Percentiles rank a stretch among this genome's conserved stretches.
These are phyloP conservation scores for Suillus tomentosus DNA, from an alignment of 768 basidiomycete species.

Conservation along the genomic window DNA sequence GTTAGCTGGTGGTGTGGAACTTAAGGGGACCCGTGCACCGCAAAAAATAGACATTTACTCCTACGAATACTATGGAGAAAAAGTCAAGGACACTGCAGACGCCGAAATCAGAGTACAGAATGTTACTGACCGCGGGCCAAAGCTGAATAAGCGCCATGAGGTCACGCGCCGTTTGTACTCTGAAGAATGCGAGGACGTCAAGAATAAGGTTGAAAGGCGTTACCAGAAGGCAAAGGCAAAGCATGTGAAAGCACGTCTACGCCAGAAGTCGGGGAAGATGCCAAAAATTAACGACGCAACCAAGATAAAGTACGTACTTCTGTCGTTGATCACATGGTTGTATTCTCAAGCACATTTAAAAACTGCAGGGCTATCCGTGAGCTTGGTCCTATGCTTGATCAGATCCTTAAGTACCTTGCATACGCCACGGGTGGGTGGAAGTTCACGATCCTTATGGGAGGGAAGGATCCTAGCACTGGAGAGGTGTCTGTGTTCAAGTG, in stretches of 20 bases:
- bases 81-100: neutral
- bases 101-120: neutral
- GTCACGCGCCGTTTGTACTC: neutral
- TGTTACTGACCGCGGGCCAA: neutral
- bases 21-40: neutral
- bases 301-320: neutral
- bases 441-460: neutral
- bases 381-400: neutral
- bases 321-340: too few species aligned
- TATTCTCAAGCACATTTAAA: too few species aligned
- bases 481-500: neutral
- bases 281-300: neutral
- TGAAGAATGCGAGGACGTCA: neutral
- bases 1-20: conserved; percentile 1
- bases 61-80: neutral
- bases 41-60: neutral
- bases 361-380: neutral
- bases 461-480: neutral
- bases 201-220: neutral
- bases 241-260: neutral
- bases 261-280: neutral
- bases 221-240: neutral
- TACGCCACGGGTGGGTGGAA: neutral
- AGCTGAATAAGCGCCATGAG: neutral
- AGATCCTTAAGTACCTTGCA: neutral